Conservation (phyloP, 768 basidiomycete species). For the Leccinum boreale region DNA sequence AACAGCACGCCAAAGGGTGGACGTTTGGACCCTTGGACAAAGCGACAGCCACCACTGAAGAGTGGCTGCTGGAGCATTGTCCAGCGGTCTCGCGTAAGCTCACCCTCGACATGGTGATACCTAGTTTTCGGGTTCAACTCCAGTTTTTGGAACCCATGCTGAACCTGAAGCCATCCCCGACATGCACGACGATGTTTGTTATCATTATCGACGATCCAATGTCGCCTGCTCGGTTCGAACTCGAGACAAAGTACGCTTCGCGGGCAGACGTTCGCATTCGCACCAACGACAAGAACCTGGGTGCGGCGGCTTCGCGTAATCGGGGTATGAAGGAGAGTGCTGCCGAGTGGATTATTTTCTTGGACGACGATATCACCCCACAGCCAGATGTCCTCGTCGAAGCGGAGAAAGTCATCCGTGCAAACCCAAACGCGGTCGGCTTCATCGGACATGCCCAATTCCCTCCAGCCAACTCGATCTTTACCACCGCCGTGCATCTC, state of each 20-base stretch:
- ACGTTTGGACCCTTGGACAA: conserved; percentile 44
- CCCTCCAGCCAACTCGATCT: conserved; percentile 45
- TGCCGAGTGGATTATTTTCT: conserved; percentile 55
- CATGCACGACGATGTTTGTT: conserved; percentile 52
- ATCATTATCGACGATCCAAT: conserved; percentile 55
- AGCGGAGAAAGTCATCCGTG: conserved; percentile 45
- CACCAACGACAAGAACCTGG: conserved; percentile 43
- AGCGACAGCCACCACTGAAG: conserved; percentile 35
- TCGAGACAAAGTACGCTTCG: conserved; percentile 38
- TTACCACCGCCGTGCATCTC: conserved; percentile 52
- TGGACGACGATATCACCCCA: conserved; percentile 58
- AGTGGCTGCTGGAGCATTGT: conserved; percentile 33
- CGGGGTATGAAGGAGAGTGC: conserved; percentile 52
- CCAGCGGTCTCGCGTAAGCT: conserved; percentile 33
- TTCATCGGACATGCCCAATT: conserved; percentile 54
- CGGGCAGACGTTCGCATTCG: conserved; percentile 55
- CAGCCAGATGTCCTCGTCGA: conserved; percentile 40
- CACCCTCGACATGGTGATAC: conserved; percentile 54
- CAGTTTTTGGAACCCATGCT: conserved; percentile 44
- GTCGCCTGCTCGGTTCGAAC: conserved; percentile 37
- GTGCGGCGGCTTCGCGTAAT: conserved; percentile 55
- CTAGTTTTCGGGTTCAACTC: conserved; percentile 53
- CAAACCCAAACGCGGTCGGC: conserved; percentile 45
- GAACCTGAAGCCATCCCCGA: conserved; percentile 38
- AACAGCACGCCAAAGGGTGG: conserved; percentile 45